Evolutionary conservation across 2,329 filamentous ascomycete genomes (phyloP).

Genomic region (Microcyclosporella mali): DNA sequence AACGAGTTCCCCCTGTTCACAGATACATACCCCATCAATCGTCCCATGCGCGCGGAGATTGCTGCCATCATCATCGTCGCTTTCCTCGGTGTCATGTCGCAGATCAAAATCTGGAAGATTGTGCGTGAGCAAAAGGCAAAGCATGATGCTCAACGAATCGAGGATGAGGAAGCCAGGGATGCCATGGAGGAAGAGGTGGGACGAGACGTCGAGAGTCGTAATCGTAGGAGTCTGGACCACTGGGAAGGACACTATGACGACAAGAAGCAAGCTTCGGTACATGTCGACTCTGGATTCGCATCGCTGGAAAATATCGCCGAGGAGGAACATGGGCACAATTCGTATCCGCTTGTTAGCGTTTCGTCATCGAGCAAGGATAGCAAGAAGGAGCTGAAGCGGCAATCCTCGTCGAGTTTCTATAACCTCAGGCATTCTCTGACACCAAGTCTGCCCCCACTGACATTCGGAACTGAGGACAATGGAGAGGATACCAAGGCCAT

Average conservation of each 20-base stretch:
- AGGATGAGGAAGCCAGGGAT: constrained; percentile 52
- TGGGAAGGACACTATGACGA: constrained; percentile 72
- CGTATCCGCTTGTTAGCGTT: constrained; percentile 10
- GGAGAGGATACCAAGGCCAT: not conserved
- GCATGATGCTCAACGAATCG: constrained; percentile 41
- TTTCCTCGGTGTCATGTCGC: constrained; percentile 71
- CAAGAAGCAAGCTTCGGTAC: constrained; percentile 36
- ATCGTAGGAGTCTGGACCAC: constrained; percentile 54
- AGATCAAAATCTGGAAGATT: constrained; percentile 79
- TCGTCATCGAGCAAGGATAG: constrained; percentile 1
- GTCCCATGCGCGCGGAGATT: constrained; percentile 78
- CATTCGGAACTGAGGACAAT: constrained; percentile 2
- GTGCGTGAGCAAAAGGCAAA: constrained; percentile 52
- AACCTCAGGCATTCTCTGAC: too few species aligned
- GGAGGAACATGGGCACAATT: constrained; percentile 8
- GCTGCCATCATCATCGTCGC: constrained; percentile 70
- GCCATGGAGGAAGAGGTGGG: constrained; percentile 64
- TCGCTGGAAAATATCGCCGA: constrained; percentile 24
- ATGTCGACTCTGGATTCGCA: constrained; percentile 48
- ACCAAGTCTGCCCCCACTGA: constrained; percentile 2
- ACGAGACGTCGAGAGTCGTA: constrained; percentile 57
- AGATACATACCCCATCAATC: constrained; percentile 75
- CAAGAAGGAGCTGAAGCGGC: not conserved
- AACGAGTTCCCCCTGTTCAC: constrained; percentile 72
- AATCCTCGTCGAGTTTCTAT: constrained; percentile 1